phyloP scores from a whole-genome alignment of 352 stramenopile genomes.

The Phytopythium ostracodes region DNA sequence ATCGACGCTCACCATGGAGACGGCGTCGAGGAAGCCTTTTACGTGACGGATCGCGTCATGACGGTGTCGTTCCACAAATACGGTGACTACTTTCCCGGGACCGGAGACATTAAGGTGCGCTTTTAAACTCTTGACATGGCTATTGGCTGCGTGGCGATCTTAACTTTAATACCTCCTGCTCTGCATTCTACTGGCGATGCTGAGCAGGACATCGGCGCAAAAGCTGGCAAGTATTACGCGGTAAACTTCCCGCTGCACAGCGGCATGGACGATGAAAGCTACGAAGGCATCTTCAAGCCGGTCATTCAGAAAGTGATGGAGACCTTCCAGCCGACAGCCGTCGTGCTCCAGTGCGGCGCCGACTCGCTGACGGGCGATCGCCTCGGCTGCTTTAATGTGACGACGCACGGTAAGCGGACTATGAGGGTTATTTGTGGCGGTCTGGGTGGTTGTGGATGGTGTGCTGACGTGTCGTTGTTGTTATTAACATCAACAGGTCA shows the following conservation, averaged over 20 bases:
- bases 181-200: not conserved
- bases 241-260: conserved; percentile 97
- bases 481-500: conserved; percentile 34
- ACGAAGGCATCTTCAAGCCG: conserved; percentile 96
- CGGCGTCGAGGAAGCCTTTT: conserved; percentile 97
- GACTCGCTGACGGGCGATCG: conserved; percentile 96
- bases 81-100: conserved; percentile 98
- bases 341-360: conserved; percentile 98
- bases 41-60: conserved; percentile 98
- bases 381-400: conserved; percentile 98
- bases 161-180: not conserved
- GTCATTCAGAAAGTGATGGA: conserved; percentile 94
- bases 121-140: not conserved
- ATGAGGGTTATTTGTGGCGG: too few species aligned
- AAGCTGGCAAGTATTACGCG: conserved; percentile 92
- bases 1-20: conserved; percentile 99
- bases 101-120: conserved; percentile 84
- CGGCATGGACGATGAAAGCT: conserved; percentile 96
- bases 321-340: conserved; percentile 83
- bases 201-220: conserved; percentile 91
- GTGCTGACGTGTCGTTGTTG: not conserved
- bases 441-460: not conserved
- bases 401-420: conserved; percentile 43
- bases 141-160: not conserved
- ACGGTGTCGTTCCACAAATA: conserved; percentile 99